phyloP scores from a whole-genome alignment of 2,329 filamentous ascomycete species.

The Fusarium compactum region DNA sequence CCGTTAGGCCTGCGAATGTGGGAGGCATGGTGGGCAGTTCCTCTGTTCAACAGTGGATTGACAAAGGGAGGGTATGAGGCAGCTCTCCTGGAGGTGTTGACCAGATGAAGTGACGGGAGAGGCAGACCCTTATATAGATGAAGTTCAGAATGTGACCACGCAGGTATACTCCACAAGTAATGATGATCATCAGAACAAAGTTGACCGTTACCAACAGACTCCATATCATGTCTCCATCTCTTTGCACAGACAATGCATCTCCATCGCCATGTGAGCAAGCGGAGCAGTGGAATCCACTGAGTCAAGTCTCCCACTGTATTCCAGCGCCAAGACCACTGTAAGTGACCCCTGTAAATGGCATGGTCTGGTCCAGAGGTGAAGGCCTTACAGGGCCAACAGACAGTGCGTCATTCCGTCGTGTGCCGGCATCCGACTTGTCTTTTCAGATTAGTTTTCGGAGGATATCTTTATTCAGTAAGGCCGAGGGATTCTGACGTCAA shows the following conservation, averaged over 20 bases:
- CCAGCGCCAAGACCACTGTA: neutral
- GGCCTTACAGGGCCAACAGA: constrained; percentile 21
- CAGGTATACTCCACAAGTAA: constrained; percentile 32
- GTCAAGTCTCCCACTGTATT: constrained; percentile 9
- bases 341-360: neutral
- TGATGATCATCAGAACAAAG: constrained; percentile 39
- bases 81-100: constrained; percentile 36
- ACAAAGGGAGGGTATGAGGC: neutral
- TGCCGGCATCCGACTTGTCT: constrained; percentile 37
- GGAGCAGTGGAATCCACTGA: constrained; percentile 18
- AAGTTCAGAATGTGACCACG: too few relatives aligned
- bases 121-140: constrained; percentile 35
- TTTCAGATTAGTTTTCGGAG: constrained; percentile 22
- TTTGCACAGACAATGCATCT: neutral
- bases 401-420: constrained; percentile 39
- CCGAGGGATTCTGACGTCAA: constrained; percentile 37
- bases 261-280: constrained; percentile 13
- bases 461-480: constrained; percentile 9
- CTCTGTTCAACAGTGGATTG: neutral
- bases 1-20: constrained; percentile 69
- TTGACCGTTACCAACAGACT: constrained; percentile 14
- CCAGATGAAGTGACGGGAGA: neutral
- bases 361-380: too few relatives aligned
- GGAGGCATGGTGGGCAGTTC: constrained; percentile 58
- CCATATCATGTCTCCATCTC: constrained; percentile 1